Base-by-base conservation (phyloP, 768 basidiomycete genomes). In the Cytidiella melzeri region DNA sequence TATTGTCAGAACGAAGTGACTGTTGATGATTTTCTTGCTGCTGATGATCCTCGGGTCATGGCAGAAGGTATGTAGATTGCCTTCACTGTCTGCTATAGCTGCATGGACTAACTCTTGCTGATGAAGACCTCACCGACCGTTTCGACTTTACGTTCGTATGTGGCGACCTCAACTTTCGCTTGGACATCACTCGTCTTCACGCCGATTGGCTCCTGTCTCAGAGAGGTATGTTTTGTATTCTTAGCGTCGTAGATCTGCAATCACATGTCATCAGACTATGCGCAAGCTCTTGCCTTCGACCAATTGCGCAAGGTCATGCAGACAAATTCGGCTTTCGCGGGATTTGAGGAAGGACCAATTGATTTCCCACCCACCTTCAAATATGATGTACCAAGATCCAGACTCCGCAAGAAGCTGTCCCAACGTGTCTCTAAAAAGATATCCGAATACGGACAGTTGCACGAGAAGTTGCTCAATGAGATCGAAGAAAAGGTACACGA, bases 331-430 rank as follows among this genome's bases (percentile, higher is more conserved):
- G 79, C 79, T 2, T 92, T 97, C 56, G 69, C 70, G 13, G 92
- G 91, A 6, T 96, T 96, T 59, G 59, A 69, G 6, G 94, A 97
- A 64, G 90, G 76, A 0, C 67, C 73, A 0, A 96, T 96, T 52
- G 63, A 83, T 57, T 97, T 97, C 55, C 81, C 91, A 4, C 93
- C 93, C 0, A 96, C 94, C 0, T 97, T 94, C 76, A 96, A 96
- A 60, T 92, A 92, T 60, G 85, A 94, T 57, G 86, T 94, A 5
- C 65, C 80, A 47, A 76, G 77, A 21, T 75, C 76, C 2, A 84
- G 80, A 64, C 73, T 55, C 59, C 71, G 43, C 76, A 73, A 60
- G 40, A 26, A 27, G 72, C 66, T 51, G 64, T 65, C n/a, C 7
- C 65, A 67, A 41, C 66, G 61, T 55, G 9, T 42, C 55, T 34